Conservation (phyloP, 305 asterid species). For the Fraxinus platypoda region DNA sequence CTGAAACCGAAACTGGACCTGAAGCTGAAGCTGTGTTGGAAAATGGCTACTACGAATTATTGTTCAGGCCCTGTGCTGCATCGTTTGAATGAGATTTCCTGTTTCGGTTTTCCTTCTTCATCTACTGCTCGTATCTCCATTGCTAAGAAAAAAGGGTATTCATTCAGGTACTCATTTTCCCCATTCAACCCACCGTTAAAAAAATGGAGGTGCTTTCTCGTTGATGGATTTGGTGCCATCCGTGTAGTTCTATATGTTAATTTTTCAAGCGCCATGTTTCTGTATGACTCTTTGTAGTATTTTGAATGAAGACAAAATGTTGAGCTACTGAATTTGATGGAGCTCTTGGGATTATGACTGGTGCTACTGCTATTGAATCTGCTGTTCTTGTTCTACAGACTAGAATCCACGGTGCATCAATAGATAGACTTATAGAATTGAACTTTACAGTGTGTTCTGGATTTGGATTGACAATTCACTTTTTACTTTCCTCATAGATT, state of each 20-base stretch:
- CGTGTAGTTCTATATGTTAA: not conserved
- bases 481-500: not conserved
- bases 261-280: not conserved
- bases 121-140: conserved; percentile 23
- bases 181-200: not conserved
- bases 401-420: not conserved
- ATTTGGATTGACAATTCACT: not conserved
- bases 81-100: conserved; percentile 25
- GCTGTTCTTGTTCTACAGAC: not conserved
- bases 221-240: not conserved
- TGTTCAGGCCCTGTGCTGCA: conserved; percentile 30
- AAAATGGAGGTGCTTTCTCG: not conserved
- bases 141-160: conserved; percentile 31
- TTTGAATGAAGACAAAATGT: not conserved
- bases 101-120: conserved; percentile 25
- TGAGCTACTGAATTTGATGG: not conserved
- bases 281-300: not conserved
- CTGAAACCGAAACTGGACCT: not conserved
- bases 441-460: not conserved
- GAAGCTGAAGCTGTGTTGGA: not conserved
- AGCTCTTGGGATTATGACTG: not conserved
- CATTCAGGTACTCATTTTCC: conserved; percentile 37
- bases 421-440: not conserved
- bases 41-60: conserved; percentile 35
- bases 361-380: not conserved